Conservation (phyloP, 495 filamentous ascomycete genomes). For the Aspergillus egyptiacus region DNA sequence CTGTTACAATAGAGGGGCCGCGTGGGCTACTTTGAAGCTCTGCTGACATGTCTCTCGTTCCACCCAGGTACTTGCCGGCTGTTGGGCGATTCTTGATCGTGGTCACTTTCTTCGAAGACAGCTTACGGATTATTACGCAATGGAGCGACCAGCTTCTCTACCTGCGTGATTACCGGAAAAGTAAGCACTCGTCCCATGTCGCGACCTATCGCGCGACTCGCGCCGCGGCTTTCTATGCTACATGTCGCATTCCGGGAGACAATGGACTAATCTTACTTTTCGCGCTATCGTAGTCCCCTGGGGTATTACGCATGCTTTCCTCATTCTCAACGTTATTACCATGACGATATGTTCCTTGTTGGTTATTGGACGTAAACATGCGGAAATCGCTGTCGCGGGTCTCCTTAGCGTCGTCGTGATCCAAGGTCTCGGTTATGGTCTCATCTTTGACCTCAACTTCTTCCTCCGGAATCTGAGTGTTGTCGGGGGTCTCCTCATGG, state of each 20-base stretch:
- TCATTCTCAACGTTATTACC: conserved; percentile 81
- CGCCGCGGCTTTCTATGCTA: conserved; percentile 12
- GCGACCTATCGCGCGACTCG: too few relatives aligned
- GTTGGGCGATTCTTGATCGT: conserved; percentile 97
- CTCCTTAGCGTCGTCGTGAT: conserved; percentile 86
- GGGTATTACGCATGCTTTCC: conserved; percentile 90
- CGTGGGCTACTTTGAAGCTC: conserved; percentile 7
- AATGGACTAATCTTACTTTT: background rate
- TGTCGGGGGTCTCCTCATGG: conserved; percentile 95
- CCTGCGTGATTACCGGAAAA: conserved; percentile 86
- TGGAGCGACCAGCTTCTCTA: conserved; percentile 95
- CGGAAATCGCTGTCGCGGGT: conserved; percentile 84
- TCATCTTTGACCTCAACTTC: conserved; percentile 99
- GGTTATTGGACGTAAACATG: conserved; percentile 86
- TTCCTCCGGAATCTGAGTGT: conserved; percentile 98
- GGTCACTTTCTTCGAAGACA: conserved; percentile 96
- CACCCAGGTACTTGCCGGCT: conserved; percentile 76
- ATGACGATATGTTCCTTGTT: conserved; percentile 79
- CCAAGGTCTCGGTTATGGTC: conserved; percentile 94
- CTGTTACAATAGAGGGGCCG: too few relatives aligned
- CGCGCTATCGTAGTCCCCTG: conserved; percentile 64
- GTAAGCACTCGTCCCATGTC: conserved; percentile 47
- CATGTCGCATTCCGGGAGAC: background rate
- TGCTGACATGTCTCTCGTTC: conserved; percentile 35
- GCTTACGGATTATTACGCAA: conserved; percentile 92